These are phyloP conservation scores for Chrysoporthe deuterocubensis DNA, from an alignment of 2,329 filamentous ascomycete species.

Conservation along the genomic window DNA sequence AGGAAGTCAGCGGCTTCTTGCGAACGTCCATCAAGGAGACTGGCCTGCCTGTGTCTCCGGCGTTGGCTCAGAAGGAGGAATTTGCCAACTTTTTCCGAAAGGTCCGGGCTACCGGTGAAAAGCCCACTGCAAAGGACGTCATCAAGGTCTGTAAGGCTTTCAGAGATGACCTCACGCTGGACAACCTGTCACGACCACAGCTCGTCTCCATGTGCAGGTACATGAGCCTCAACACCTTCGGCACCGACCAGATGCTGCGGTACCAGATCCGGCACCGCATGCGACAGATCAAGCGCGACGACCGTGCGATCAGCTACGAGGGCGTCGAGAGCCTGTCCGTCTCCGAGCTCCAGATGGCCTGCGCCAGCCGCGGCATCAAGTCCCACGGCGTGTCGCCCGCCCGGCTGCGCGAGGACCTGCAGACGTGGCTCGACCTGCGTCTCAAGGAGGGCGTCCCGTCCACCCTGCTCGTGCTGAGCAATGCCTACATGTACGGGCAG, in stretches of 20 bases:
- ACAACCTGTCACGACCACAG: constrained; percentile 95
- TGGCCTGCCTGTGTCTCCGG: constrained; percentile 83
- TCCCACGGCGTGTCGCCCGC: constrained; percentile 91
- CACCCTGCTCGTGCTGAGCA: constrained; percentile 92
- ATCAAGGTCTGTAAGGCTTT: constrained; percentile 99
- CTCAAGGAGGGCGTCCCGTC: constrained; percentile 95
- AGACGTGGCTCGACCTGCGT: constrained; percentile 92
- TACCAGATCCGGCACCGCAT: constrained; percentile 97
- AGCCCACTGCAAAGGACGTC: constrained; percentile 85
- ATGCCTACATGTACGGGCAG: constrained; percentile 95
- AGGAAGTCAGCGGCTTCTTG: constrained; percentile 91
- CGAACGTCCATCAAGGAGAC: constrained; percentile 88
- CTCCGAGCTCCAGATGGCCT: constrained; percentile 87
- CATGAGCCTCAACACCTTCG: constrained; percentile 96
- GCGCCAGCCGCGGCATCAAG: constrained; percentile 87
- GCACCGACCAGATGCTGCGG: constrained; percentile 95
- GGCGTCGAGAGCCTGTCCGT: constrained; percentile 94
- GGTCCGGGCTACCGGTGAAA: constrained; percentile 86
- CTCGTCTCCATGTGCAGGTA: constrained; percentile 97
- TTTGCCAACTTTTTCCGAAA: constrained; percentile 98
- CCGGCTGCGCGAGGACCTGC: constrained; percentile 84
- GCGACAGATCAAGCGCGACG: constrained; percentile 98
- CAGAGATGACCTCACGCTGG: constrained; percentile 94
- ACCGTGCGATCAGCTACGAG: constrained; percentile 91
- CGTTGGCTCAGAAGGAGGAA: constrained; percentile 88